Evolutionary conservation across 805 yeast genomes (phyloP), one percentile per base, ranked within the genome.

Genomic region (Monosporozyma aquatica): DNA sequence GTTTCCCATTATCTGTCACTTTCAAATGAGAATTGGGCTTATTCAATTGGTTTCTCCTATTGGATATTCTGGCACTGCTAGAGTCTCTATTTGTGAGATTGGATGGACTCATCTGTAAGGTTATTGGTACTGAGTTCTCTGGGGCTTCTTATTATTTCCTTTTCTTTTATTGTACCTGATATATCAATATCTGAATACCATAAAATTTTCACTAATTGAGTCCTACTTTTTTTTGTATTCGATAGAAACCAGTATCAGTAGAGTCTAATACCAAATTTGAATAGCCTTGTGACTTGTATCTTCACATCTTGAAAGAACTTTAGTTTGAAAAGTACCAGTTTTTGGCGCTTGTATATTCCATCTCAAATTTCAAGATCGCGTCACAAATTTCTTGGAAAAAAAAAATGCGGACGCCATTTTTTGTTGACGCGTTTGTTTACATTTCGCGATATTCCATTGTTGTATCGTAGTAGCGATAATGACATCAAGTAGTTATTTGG

Each of bases 351-450:
- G n/a, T n/a, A n/a, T n/a, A n/a, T n/a, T 29, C 33, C 10, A 15
- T 15, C 11, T 18, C 4, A 8, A 22, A 23, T 18, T 22, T 13
- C 22, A 17, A 37, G 26, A 23, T 23, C 42, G 42, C 42, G 42
- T 39, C 42, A 32, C 42, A 39, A 39, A 28, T 14, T 24, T 26
- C 15, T 15, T 11, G 21, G 13, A 11, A 17, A 26, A 11, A 11
- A 32, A 8, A 29, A 29, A 20, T 18, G 18, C 18, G 18, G 18
- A 18, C 17, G 18, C 17, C 35, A 32, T 7, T 18, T 32, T 32
- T 32, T 23, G 35, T 32, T 32, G 13, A 32, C 42, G 37, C 42
- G 42, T 39, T 25, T 39, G 42, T 39, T 39, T 39, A 39, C 42
- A 39, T 22, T 25, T 39, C 42, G 37, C 20, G 42, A 32, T 10